A percentile compares a stretch with the other conserved stretches of the same genome.
These are phyloP conservation scores for Phycomyces blakesleeanus DNA, from an alignment of 192 early-diverging fungal genomes.

Conservation along the genomic window DNA sequence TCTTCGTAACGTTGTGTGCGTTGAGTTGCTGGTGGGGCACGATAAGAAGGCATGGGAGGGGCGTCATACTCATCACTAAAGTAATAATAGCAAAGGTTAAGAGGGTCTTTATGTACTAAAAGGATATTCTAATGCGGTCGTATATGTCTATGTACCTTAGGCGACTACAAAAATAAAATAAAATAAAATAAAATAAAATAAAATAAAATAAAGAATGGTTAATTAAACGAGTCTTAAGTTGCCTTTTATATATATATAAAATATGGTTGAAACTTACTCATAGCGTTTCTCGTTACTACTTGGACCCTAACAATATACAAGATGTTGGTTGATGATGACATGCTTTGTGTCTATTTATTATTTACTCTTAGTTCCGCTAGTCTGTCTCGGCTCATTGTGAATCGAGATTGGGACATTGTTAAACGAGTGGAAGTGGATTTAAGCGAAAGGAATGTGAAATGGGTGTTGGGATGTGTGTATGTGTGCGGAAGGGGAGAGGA, in stretches of 20 bases:
- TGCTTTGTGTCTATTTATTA: constrained; percentile 1
- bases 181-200: too few species aligned
- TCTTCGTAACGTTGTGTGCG: constrained; percentile 19
- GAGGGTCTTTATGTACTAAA: constrained; percentile 10
- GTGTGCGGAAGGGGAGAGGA: too few species aligned
- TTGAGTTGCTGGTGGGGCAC: constrained; percentile 10
- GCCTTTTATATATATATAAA: too few species aligned
- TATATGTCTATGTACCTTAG: constrained; percentile 4
- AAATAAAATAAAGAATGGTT: too few species aligned
- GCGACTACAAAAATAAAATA: constrained; percentile 12
- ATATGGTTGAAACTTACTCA: constrained; percentile 36
- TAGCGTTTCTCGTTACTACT: constrained; percentile 28
- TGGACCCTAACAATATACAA: constrained; percentile 21
- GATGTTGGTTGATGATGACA: background rate
- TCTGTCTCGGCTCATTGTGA: constrained; percentile 38
- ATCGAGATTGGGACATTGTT: constrained; percentile 30
- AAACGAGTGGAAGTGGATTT: background rate
- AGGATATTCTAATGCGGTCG: too few species aligned
- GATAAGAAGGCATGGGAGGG: constrained; percentile 20
- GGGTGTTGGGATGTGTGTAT: too few species aligned
- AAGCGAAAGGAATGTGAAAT: constrained; percentile 19
- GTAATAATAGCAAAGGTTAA: too few species aligned
- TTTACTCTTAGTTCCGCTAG: constrained; percentile 34
- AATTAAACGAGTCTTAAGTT: too few species aligned
- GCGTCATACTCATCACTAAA: constrained; percentile 25